A percentile compares a stretch with the other conserved stretches of the same genome.
These are phyloP conservation scores for Smittium mucronatum DNA, from an alignment of 371 early-diverging fungal genomes.

Conservation along the genomic window DNA sequence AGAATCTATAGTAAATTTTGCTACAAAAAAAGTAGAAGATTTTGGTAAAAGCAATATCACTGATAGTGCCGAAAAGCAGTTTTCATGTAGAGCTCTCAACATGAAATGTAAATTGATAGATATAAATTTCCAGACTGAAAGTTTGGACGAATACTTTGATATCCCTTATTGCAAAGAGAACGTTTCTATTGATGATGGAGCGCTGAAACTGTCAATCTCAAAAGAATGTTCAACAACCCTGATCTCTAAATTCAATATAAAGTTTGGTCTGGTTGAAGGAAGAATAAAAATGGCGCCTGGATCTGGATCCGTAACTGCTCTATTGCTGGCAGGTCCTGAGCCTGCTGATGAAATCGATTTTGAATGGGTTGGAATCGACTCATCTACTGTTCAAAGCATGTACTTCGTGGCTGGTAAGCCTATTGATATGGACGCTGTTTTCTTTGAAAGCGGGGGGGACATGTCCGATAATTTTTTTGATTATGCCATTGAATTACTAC, in stretches of 20 bases:
- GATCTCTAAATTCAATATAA: slow-evolving; percentile 17
- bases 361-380: slow-evolving; percentile 46
- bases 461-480: slow-evolving; percentile 22
- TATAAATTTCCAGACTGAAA: not conserved
- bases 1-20: no score
- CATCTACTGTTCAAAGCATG: slow-evolving; percentile 43
- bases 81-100: not conserved
- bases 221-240: slow-evolving; percentile 28
- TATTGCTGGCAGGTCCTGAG: slow-evolving; percentile 39
- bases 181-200: slow-evolving; percentile 11
- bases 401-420: slow-evolving; percentile 43
- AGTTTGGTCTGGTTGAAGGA: slow-evolving; percentile 24
- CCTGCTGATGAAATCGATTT: slow-evolving; percentile 58
- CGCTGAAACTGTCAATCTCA: slow-evolving; percentile 20
- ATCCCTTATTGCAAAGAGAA: slow-evolving; percentile 19
- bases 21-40: no score
- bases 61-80: no score
- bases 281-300: slow-evolving; percentile 21
- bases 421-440: slow-evolving; percentile 33
- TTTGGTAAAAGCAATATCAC: no score
- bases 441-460: slow-evolving; percentile 15
- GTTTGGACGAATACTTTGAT: not conserved
- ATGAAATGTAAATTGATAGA: not conserved
- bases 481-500: slow-evolving; percentile 30
- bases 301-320: slow-evolving; percentile 50